Evolutionary conservation across 495 filamentous ascomycete species (phyloP).

Genomic region (Aspergillus leporis): DNA sequence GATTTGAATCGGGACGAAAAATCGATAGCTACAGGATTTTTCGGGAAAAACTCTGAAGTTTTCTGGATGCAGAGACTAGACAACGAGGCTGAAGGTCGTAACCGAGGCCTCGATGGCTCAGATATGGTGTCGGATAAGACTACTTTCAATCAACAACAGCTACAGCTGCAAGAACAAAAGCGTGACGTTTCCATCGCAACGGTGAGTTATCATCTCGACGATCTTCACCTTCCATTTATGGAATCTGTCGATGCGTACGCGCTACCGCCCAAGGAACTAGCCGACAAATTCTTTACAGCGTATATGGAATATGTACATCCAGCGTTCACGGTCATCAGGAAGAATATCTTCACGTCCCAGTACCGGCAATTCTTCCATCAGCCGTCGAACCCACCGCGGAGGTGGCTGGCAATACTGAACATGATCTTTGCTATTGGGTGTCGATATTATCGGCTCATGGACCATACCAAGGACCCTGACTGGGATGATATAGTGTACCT

Average conservation of each 20-base stretch:
- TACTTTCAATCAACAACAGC: not conserved
- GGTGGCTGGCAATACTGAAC: conserved; percentile 64
- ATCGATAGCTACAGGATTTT: conserved; percentile 54
- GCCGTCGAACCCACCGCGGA: conserved; percentile 24
- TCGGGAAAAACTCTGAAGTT: conserved; percentile 64
- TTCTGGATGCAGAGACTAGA: conserved; percentile 57
- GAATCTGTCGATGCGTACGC: conserved; percentile 48
- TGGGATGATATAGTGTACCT: conserved; percentile 57
- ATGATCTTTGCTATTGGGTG: conserved; percentile 64
- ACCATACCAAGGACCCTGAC: conserved; percentile 36
- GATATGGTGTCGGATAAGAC: not conserved
- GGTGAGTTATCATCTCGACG: conserved; percentile 59
- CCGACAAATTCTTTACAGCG: conserved; percentile 52
- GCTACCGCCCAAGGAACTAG: conserved; percentile 50
- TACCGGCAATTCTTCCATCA: conserved; percentile 38
- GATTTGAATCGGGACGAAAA: conserved; percentile 56
- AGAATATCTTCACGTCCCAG: conserved; percentile 38
- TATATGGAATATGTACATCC: conserved; percentile 61
- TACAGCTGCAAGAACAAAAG: not conserved
- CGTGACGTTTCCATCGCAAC: conserved; percentile 29
- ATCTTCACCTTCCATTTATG: conserved; percentile 43
- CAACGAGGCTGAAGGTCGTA: conserved; percentile 24
- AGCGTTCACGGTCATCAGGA: conserved; percentile 55
- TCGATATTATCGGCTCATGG: conserved; percentile 43
- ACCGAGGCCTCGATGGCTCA: not conserved